Evolutionary conservation across 345 rosid species (phyloP).

Genomic region (Sonneratia alba): DNA sequence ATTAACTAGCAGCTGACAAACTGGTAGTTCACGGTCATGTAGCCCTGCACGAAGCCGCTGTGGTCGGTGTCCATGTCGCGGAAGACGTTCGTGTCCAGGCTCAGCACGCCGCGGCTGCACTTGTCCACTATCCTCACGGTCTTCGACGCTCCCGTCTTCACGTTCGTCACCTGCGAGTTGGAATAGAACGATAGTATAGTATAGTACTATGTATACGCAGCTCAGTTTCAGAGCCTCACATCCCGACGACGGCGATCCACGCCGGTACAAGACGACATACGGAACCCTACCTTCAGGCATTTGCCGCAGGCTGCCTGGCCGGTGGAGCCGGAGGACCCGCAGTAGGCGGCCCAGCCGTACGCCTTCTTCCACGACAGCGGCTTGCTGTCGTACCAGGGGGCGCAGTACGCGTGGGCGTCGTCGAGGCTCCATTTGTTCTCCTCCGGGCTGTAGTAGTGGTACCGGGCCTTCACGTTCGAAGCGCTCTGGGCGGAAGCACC

Average conservation of each 20-base stretch:
- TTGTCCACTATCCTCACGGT: conserved; percentile 63
- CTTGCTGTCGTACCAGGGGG: conserved; percentile 46
- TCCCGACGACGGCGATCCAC: too few species aligned
- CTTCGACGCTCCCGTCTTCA: conserved; percentile 25
- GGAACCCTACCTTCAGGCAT: conserved; percentile 27
- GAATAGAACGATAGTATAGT: too few species aligned
- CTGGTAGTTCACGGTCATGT: conserved; percentile 25
- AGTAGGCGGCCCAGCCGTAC: conserved; percentile 59
- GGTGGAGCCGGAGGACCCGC: conserved; percentile 37
- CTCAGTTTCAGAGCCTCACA: too few species aligned
- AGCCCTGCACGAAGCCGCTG: conserved; percentile 22
- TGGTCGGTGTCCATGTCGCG: conserved; percentile 35
- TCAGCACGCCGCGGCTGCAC: conserved; percentile 50
- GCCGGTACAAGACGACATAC: too few species aligned
- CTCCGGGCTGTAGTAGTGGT: conserved; percentile 39
- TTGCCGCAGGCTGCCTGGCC: conserved; percentile 47
- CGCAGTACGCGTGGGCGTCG: conserved; percentile 36
- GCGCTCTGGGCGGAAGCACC: conserved; percentile 23
- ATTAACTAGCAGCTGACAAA: conserved; percentile 14
- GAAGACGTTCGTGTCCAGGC: conserved; percentile 41
- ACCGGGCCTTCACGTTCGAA: conserved; percentile 37
- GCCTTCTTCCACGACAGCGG: conserved; percentile 42
- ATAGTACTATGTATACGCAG: too few species aligned
- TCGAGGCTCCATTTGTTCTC: conserved; percentile 42
- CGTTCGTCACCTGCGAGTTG: conserved; percentile 37